These are phyloP conservation scores for Collybia mongolica DNA, from an alignment of 768 basidiomycete species.

Conservation along the genomic window DNA sequence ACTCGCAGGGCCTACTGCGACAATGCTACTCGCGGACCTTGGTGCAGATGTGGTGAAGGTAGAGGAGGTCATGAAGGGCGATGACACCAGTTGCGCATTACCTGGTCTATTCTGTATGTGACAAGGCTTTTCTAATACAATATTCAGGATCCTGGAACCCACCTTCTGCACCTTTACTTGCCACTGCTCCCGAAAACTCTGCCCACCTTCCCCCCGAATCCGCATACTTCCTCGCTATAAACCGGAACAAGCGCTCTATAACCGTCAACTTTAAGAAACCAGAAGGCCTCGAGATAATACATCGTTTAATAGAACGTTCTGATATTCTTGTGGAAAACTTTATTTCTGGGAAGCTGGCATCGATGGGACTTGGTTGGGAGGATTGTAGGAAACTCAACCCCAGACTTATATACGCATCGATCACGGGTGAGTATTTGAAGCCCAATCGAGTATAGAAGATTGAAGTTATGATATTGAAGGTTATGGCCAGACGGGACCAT, in stretches of 20 bases:
- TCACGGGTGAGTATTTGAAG: constrained; percentile 60
- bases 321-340: constrained; percentile 93
- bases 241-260: constrained; percentile 87
- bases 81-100: constrained; percentile 61
- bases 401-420: constrained; percentile 81
- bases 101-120: background rate
- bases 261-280: constrained; percentile 85
- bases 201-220: constrained; percentile 82
- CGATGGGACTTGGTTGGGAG: constrained; percentile 85
- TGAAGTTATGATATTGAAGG: constrained; percentile 16
- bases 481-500: constrained; percentile 84
- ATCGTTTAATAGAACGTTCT: constrained; percentile 65
- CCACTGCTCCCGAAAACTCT: constrained; percentile 49
- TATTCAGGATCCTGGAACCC: constrained; percentile 64
- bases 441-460: background rate
- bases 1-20: constrained; percentile 88
- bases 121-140: constrained; percentile 3
- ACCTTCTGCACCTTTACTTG: constrained; percentile 51
- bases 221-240: constrained; percentile 87
- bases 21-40: constrained; percentile 90
- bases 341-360: constrained; percentile 78
- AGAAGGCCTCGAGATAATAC: constrained; percentile 75
- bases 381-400: constrained; percentile 78
- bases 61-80: constrained; percentile 76
- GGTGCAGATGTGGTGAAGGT: constrained; percentile 95